Conservation (phyloP, 1,139 yeast genomes). For the Torulaspora globosa region DNA sequence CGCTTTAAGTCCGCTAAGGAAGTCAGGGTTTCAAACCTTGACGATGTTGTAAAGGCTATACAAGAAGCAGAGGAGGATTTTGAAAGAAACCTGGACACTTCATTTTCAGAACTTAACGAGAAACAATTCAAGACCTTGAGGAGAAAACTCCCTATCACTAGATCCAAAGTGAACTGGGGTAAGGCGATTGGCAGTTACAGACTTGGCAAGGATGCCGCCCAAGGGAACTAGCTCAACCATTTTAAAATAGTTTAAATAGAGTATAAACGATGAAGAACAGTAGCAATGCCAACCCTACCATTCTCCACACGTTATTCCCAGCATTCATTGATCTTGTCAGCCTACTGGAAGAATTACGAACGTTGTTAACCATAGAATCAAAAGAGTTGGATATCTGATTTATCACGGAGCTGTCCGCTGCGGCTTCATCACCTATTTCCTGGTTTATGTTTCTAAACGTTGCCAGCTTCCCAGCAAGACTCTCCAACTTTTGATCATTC, state of each 20-base stretch:
- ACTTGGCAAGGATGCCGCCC: conserved; percentile 76
- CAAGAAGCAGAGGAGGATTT: conserved; percentile 55
- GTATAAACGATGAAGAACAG: conserved; percentile 66
- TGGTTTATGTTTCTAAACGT: conserved; percentile 58
- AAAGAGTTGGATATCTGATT: conserved; percentile 59
- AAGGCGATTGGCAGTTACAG: conserved; percentile 86
- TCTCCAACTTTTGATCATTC: conserved; percentile 58
- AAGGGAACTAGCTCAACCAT: conserved; percentile 30
- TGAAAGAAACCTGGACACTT: conserved; percentile 57
- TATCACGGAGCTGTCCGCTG: conserved; percentile 51
- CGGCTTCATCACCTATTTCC: conserved; percentile 60
- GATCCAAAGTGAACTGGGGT: conserved; percentile 94
- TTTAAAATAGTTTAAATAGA: conserved; percentile 50
- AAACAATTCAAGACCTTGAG: conserved; percentile 76
- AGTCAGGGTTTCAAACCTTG: conserved; percentile 30
- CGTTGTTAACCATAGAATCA: conserved; percentile 53
- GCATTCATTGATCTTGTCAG: conserved; percentile 56
- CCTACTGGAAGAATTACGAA: conserved; percentile 63
- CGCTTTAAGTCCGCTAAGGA: conserved; percentile 57
- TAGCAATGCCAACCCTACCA: conserved; percentile 55
- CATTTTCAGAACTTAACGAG: conserved; percentile 73
- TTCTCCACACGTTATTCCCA: conserved; percentile 55
- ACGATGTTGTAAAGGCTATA: conserved; percentile 47
- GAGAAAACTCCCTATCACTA: conserved; percentile 86
- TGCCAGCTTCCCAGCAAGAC: conserved; percentile 57